Base-by-base conservation (phyloP, 768 basidiomycete species). In the Hypsizygus marmoreus region DNA sequence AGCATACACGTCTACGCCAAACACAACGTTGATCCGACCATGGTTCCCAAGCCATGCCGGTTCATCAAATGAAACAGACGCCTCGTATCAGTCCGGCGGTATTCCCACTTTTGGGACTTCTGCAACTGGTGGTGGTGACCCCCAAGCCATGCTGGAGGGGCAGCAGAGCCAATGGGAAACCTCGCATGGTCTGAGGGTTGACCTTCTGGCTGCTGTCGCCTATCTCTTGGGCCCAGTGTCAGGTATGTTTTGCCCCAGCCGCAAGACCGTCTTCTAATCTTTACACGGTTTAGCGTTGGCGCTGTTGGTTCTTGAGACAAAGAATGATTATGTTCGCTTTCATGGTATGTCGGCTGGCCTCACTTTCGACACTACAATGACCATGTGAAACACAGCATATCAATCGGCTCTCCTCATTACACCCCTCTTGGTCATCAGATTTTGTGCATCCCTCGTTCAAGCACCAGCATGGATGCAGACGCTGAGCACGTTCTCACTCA, bases 261-360 rank as follows among this genome's bases (percentile, higher is more conserved):
- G 19, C 44, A 41, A 37, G 29, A 23, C 10, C 41, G 20, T 14
- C 35, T 45, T 17, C 32, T 24, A 36, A 17, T 35, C 16, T 22
- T 46, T 45, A 26, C 12, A 12, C n/a, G 23, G 14, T 47, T 20
- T 45, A 88, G 89, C 88, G 2, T 64, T 90, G 23, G 20, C 72
- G 1, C 63, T 89, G 24, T 73, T 91, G 8, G 74, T 88, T n/a
- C 51, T 82, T n/a, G 88, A 91, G 65, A 91, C 82, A 8, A 77
- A 79, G 49, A 86, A 86, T 55, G 84, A 89, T 63, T 85, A 80
- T 51, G 80, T 89, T 47, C 81, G 88, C 42, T 90, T 89, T 61
- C 87, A 88, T 60, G 84, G 87, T 86, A 41, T 57, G 77, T 59
- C 38, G 40, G 20, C 42, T 28, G 6, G n/a, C 20, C 32, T 41